Conservation (phyloP, 345 rosid genomes). For the Populus ilicifolia region DNA sequence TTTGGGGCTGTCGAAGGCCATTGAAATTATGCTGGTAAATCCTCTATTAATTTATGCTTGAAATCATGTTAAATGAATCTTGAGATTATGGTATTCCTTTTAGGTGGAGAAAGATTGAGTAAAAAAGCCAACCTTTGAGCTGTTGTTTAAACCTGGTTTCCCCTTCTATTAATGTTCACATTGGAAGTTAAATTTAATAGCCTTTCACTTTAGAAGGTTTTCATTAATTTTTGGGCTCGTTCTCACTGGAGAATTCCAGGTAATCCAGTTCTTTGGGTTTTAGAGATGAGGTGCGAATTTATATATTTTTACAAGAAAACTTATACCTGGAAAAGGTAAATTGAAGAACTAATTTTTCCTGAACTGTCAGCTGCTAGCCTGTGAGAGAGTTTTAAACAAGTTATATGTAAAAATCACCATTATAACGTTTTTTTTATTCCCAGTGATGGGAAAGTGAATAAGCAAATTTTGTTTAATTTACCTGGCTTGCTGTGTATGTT, state of each 20-base stretch:
- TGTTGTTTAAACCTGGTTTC: not conserved
- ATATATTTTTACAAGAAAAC: no score
- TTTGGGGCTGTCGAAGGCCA: conserved; percentile 76
- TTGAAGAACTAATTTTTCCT: not conserved
- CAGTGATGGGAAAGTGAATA: no score
- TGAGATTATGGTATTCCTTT: not conserved
- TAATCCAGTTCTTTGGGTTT: no score
- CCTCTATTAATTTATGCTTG: not conserved
- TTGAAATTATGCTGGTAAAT: conserved; percentile 81
- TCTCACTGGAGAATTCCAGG: no score
- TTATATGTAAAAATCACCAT: no score
- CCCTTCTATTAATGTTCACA: not conserved
- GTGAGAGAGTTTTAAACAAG: no score
- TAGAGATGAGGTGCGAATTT: no score
- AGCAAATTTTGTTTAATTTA: no score
- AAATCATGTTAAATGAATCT: not conserved
- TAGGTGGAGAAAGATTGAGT: not conserved
- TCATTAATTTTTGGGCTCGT: not conserved
- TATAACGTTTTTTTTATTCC: no score
- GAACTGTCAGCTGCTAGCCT: not conserved
- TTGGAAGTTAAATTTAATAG: not conserved
- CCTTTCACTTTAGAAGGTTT: not conserved
- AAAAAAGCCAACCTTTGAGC: not conserved
- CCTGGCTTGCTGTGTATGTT: no score
- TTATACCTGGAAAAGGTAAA: not conserved